A percentile compares a stretch with the other conserved stretches of the same genome.
Evolutionary conservation across 2,329 filamentous ascomycete species (phyloP).

Genomic region (Plectosphaerella sp.): DNA sequence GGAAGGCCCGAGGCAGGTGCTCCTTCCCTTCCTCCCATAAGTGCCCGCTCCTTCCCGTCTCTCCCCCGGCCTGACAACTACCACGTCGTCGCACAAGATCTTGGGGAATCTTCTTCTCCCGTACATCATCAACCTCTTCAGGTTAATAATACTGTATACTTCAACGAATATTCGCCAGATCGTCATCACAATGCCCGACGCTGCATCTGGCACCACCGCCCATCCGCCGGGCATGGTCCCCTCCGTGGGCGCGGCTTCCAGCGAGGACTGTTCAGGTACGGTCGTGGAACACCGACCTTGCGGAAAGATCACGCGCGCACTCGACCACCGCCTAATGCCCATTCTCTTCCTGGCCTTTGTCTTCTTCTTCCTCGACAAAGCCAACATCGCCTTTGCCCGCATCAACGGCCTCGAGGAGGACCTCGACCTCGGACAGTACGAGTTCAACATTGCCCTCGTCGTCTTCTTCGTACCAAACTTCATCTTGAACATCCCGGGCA

Average conservation of each 20-base stretch:
- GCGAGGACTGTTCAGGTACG: background rate
- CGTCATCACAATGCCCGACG: too few relatives aligned
- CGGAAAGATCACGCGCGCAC: slow-evolving; percentile 7
- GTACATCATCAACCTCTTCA: too few relatives aligned
- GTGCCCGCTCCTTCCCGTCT: too few relatives aligned
- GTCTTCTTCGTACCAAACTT: slow-evolving; percentile 17
- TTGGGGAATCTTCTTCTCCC: too few relatives aligned
- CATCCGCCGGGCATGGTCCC: background rate
- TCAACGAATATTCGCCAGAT: too few relatives aligned
- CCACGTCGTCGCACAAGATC: too few relatives aligned
- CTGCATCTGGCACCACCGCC: background rate
- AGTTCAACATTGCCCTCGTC: slow-evolving; percentile 15
- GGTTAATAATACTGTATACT: too few relatives aligned
- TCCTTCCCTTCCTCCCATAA: too few relatives aligned
- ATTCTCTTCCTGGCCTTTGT: slow-evolving; percentile 8
- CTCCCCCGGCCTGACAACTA: too few relatives aligned
- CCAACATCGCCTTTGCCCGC: slow-evolving; percentile 11
- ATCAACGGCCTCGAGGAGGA: slow-evolving; percentile 12
- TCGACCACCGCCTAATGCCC: slow-evolving; percentile 9
- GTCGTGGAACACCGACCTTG: background rate
- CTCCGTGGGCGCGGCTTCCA: background rate
- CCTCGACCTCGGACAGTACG: slow-evolving; percentile 2
- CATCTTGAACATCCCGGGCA: slow-evolving; percentile 17
- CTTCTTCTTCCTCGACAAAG: slow-evolving; percentile 13
- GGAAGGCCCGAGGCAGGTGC: too few relatives aligned